Conservation (phyloP, 2,329 filamentous ascomycete genomes). For the Botrytis deweyae region DNA sequence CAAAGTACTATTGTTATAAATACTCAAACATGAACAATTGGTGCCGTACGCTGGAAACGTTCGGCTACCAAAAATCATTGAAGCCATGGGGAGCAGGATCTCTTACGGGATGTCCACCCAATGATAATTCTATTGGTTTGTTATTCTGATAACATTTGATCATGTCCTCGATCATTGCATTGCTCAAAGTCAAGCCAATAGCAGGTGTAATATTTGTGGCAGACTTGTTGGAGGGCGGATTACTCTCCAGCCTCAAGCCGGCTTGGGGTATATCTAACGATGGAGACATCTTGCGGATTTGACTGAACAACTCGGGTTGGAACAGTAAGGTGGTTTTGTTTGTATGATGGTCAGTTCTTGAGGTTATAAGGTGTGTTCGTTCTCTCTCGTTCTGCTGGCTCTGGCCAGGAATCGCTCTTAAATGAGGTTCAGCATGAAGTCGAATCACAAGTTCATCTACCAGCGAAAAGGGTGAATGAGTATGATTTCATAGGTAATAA, state of each 20-base stretch:
- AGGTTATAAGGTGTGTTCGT: not conserved
- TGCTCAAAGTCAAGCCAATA: constrained; percentile 55
- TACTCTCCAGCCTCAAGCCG: constrained; percentile 20
- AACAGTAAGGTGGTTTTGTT: not conserved
- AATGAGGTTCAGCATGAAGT: constrained; percentile 22
- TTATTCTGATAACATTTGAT: constrained; percentile 59
- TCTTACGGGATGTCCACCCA: constrained; percentile 62
- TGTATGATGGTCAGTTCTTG: not conserved
- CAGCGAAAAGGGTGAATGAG: constrained; percentile 10
- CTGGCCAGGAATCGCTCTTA: constrained; percentile 10
- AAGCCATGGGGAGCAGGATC: constrained; percentile 23
- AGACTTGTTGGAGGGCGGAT: constrained; percentile 18
- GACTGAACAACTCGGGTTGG: not conserved
- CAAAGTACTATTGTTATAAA: constrained; percentile 16
- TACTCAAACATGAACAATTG: not conserved
- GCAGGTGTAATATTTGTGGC: constrained; percentile 11
- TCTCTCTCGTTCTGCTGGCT: constrained; percentile 12
- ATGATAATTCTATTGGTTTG: constrained; percentile 54
- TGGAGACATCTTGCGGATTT: constrained; percentile 13
- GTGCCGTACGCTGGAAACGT: not conserved
- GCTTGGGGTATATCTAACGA: constrained; percentile 18
- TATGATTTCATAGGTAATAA: not conserved
- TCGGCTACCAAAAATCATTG: constrained; percentile 12
- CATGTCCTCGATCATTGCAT: constrained; percentile 60
- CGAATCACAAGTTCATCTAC: constrained; percentile 15